These are phyloP conservation scores for Erodium moschatum DNA, from an alignment of 441 rosid genomes.

Conservation along the genomic window DNA sequence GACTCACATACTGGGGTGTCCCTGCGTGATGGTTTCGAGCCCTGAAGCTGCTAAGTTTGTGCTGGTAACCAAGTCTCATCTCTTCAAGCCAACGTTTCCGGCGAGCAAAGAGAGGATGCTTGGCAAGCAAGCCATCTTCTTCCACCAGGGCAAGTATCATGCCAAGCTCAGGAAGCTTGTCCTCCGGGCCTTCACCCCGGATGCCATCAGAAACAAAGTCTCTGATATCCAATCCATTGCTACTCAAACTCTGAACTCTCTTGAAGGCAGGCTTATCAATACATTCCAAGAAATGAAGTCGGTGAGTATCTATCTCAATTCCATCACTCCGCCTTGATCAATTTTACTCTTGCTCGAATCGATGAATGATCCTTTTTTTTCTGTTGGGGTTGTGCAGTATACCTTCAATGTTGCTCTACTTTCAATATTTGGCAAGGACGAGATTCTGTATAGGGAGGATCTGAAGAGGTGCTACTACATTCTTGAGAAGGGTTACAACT, in stretches of 20 bases:
- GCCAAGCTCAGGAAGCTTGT: slow-evolving; percentile 72
- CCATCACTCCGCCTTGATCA: no score
- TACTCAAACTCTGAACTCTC: slow-evolving; percentile 33
- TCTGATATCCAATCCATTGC: slow-evolving; percentile 55
- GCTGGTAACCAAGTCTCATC: slow-evolving; percentile 59
- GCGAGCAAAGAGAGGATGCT: slow-evolving; percentile 93
- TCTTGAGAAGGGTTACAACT: slow-evolving; percentile 88
- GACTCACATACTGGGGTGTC: slow-evolving; percentile 83
- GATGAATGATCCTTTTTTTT: neutral
- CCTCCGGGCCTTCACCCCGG: slow-evolving; percentile 78
- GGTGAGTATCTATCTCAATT: no score
- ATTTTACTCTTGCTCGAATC: no score
- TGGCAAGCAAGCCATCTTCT: slow-evolving; percentile 88
- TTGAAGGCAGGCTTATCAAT: slow-evolving; percentile 56
- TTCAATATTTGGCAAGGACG: slow-evolving; percentile 81
- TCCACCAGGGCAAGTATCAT: slow-evolving; percentile 86
- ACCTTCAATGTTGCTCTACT: slow-evolving; percentile 80
- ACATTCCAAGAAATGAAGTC: slow-evolving; percentile 28
- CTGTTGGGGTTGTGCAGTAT: slow-evolving; percentile 39
- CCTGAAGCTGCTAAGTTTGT: slow-evolving; percentile 95
- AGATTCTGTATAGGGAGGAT: slow-evolving; percentile 65
- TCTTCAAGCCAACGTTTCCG: slow-evolving; percentile 91
- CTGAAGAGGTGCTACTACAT: slow-evolving; percentile 78
- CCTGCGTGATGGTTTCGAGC: slow-evolving; percentile 90
- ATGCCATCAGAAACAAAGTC: slow-evolving; percentile 45